phyloP scores from a whole-genome alignment of 345 rosid genomes.

The Gossypium australe region DNA sequence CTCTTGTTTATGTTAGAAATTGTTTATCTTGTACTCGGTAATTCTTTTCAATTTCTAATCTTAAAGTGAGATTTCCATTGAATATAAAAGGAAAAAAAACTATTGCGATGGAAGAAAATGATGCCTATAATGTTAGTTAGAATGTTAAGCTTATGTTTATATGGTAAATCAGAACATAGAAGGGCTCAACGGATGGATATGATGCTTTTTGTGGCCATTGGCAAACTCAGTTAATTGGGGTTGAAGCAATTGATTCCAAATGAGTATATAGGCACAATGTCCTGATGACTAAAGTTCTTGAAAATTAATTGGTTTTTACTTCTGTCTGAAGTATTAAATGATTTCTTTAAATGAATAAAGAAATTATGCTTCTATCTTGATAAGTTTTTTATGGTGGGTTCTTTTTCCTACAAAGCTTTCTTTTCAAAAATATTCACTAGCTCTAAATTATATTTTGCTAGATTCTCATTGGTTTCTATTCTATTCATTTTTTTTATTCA shows the following conservation, averaged over 20 bases:
- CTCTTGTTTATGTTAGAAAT: neutral
- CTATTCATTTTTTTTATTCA: neutral
- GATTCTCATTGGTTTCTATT: neutral
- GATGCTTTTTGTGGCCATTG: neutral
- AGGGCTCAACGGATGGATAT: neutral
- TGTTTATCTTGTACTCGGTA: neutral
- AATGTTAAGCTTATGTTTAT: neutral
- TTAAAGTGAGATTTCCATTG: neutral
- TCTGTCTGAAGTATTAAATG: neutral
- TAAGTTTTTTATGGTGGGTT: neutral
- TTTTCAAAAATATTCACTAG: neutral
- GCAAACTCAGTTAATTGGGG: neutral
- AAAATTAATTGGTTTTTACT: neutral
- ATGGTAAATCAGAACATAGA: neutral
- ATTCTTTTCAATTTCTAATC: neutral
- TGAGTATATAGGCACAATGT: neutral
- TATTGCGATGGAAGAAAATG: neutral
- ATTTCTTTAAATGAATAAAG: neutral
- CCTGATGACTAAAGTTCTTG: neutral
- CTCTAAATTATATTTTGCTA: neutral
- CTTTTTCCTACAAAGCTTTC: neutral
- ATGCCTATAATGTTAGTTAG: neutral
- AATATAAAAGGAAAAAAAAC: neutral
- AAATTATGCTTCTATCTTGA: neutral
- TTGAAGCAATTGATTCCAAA: neutral